Evolutionary conservation across 306 rosid genomes (phyloP).

Genomic region (Glycine tomentella): DNA sequence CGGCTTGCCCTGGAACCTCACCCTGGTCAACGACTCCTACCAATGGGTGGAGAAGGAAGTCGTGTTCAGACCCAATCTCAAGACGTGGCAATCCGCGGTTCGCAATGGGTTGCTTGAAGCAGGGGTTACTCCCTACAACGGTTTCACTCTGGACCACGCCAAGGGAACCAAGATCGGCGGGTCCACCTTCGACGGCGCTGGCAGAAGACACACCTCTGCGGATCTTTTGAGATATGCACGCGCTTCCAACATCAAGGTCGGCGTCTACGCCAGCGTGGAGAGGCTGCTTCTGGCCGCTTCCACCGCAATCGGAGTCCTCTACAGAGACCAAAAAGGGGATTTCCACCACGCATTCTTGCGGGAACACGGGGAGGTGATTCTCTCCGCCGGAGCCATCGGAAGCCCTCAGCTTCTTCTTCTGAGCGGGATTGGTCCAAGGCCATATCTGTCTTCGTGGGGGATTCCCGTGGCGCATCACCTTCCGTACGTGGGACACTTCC

Average conservation of each 20-base stretch:
- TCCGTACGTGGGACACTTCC: constrained; percentile 77
- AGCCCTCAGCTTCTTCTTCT: constrained; percentile 86
- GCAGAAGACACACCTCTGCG: constrained; percentile 77
- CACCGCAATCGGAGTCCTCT: constrained; percentile 67
- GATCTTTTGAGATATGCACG: constrained; percentile 67
- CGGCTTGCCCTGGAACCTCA: constrained; percentile 59
- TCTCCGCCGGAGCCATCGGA: constrained; percentile 88
- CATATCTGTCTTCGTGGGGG: constrained; percentile 81
- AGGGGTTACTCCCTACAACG: constrained; percentile 82
- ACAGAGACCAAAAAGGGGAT: constrained; percentile 64
- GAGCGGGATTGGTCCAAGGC: constrained; percentile 83
- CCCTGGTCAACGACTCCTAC: constrained; percentile 70
- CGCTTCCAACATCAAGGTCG: constrained; percentile 59
- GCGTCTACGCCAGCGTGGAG: constrained; percentile 71
- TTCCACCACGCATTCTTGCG: constrained; percentile 70
- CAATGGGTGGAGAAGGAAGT: constrained; percentile 82
- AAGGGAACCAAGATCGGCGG: constrained; percentile 90
- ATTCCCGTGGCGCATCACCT: constrained; percentile 76
- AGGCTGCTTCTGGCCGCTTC: constrained; percentile 58
- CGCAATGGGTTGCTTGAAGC: constrained; percentile 82
- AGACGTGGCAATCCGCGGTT: constrained; percentile 82
- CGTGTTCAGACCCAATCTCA: constrained; percentile 70
- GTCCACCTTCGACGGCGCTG: constrained; percentile 72
- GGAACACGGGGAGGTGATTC: constrained; percentile 71
- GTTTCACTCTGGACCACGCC: constrained; percentile 72